Conservation (phyloP, 2,329 filamentous ascomycete genomes). For the Plectosphaerella plurivora region DNA sequence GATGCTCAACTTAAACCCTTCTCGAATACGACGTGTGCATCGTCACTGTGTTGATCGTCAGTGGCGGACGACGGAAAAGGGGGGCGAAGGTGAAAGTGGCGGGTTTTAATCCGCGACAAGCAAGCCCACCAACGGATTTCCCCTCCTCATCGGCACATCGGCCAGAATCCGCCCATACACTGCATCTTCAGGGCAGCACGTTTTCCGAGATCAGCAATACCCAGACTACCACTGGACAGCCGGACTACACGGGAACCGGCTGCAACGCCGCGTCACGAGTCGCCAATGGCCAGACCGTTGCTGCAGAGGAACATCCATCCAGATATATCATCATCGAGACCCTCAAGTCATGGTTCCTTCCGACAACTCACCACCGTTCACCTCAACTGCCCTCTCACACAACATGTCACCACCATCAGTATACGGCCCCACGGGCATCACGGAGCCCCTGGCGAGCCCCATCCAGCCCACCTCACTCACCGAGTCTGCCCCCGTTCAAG, state of each 20-base stretch:
- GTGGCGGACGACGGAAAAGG: conserved; percentile 1
- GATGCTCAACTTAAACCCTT: background rate
- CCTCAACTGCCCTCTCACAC: too few species aligned
- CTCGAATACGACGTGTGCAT: background rate
- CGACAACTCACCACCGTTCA: too few species aligned
- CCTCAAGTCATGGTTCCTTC: too few species aligned
- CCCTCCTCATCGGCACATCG: background rate
- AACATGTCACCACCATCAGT: conserved; percentile 11
- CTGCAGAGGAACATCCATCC: too few species aligned
- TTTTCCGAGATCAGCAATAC: too few species aligned
- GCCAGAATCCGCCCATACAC: background rate
- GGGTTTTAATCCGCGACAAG: conserved; percentile 1
- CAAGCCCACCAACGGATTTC: conserved; percentile 5
- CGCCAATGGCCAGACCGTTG: too few species aligned
- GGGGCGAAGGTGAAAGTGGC: too few species aligned
- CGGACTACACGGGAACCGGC: too few species aligned
- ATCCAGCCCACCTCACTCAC: background rate
- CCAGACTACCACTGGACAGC: too few species aligned
- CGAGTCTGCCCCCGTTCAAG: background rate
- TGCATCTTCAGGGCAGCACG: background rate
- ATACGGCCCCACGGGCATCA: conserved; percentile 9
- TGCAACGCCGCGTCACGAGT: too few species aligned
- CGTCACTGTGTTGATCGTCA: background rate
- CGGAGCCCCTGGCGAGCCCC: conserved; percentile 4
- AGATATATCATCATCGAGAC: too few species aligned